phyloP scores from a whole-genome alignment of 2,329 filamentous ascomycete genomes.

The Metarhizium brunneum region DNA sequence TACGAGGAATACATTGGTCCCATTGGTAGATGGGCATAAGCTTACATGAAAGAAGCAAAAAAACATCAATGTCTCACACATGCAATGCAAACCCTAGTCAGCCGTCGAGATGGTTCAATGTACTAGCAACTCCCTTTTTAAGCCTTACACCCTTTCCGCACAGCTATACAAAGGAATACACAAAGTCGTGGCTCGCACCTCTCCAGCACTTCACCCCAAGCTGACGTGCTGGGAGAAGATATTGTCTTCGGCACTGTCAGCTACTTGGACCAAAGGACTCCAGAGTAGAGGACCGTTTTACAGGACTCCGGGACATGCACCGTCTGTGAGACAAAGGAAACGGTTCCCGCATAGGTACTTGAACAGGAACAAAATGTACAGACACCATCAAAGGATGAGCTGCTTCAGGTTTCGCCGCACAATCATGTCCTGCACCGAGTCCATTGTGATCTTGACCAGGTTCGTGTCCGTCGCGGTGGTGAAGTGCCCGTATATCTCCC shows the following conservation, averaged over 20 bases:
- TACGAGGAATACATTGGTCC: background rate
- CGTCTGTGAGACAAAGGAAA: background rate
- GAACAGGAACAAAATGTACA: no score
- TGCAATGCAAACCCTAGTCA: background rate
- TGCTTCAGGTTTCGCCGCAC: slow-evolving; percentile 76
- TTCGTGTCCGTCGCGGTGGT: slow-evolving; percentile 60
- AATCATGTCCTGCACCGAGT: slow-evolving; percentile 79
- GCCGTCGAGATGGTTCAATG: no score
- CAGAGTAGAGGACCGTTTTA: no score
- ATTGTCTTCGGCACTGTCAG: no score
- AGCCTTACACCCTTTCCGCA: no score
- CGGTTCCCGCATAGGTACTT: background rate
- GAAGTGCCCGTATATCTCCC: slow-evolving; percentile 55
- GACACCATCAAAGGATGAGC: slow-evolving; percentile 41
- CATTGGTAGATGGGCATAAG: background rate
- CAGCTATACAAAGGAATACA: no score
- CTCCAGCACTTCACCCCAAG: no score
- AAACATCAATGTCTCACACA: background rate
- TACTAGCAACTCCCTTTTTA: no score
- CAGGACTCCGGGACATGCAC: no score
- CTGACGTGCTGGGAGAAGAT: no score
- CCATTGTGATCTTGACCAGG: slow-evolving; percentile 77
- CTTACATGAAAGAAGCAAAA: background rate
- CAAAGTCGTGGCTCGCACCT: no score
- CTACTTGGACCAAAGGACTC: no score